Percentiles rank a stretch among this genome's conserved stretches.
Conservation (phyloP, 208 protist genomes). For the Acanthamoeba culbertsoni region DNA sequence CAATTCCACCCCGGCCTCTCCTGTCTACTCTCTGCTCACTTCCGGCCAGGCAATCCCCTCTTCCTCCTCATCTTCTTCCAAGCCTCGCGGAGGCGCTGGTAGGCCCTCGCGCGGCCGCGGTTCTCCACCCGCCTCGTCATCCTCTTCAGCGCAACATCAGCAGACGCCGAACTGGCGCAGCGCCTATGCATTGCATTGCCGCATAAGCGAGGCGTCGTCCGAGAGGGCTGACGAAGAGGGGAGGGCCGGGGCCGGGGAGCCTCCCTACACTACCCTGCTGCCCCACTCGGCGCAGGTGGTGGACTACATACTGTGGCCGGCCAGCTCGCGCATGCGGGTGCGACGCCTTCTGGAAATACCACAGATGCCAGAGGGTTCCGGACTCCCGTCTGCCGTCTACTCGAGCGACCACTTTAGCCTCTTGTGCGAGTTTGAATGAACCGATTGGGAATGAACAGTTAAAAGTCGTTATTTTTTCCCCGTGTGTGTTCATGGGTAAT, state of each 20-base stretch:
- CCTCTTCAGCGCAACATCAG: neutral
- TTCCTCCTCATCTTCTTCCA: too few species aligned
- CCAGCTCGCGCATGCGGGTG: neutral
- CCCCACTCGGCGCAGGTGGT: neutral
- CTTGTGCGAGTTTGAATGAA: neutral
- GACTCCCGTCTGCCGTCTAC: neutral
- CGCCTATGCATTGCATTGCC: neutral
- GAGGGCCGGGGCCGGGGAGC: neutral
- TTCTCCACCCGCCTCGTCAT: neutral
- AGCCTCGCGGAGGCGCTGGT: neutral
- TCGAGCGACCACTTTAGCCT: conserved; percentile 18
- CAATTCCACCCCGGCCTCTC: neutral
- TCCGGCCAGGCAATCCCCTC: neutral
- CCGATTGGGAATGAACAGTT: neutral
- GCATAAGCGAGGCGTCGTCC: neutral
- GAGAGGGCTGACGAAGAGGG: neutral
- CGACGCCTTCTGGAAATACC: neutral
- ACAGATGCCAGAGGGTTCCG: neutral
- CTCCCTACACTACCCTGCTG: neutral
- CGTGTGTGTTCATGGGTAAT: too few species aligned
- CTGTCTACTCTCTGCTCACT: neutral
- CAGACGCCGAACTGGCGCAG: neutral
- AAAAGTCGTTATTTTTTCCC: too few species aligned
- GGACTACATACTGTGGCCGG: conserved; percentile 22
- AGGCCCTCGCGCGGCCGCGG: neutral